These are phyloP conservation scores for Buxus sempervirens DNA, from an alignment of 164 flowering plant species.

Conservation along the genomic window DNA sequence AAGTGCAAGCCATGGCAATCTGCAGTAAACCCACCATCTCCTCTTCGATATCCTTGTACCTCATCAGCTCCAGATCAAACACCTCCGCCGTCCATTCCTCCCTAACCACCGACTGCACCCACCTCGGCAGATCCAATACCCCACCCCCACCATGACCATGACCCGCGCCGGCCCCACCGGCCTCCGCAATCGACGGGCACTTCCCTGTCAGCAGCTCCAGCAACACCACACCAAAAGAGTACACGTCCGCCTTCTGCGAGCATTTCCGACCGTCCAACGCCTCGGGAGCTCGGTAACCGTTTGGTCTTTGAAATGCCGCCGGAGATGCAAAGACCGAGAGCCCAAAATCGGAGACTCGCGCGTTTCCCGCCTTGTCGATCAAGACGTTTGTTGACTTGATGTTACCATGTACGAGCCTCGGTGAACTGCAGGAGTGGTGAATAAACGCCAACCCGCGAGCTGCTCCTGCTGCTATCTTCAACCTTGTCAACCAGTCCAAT, in stretches of 20 bases:
- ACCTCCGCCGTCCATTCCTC: slow-evolving; percentile 99
- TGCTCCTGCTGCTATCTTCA: slow-evolving; percentile 78
- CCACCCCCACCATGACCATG: no score
- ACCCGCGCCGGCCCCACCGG: slow-evolving; percentile 35
- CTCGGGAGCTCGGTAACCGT: slow-evolving; percentile 85
- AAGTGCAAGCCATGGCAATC: slow-evolving; percentile 67
- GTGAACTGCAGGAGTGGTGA: slow-evolving; percentile 51
- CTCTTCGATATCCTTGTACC: slow-evolving; percentile 83
- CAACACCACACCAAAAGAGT: slow-evolving; percentile 73
- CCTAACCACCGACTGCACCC: slow-evolving; percentile 93
- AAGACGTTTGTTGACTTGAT: slow-evolving; percentile 83
- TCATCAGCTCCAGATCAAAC: slow-evolving; percentile 88
- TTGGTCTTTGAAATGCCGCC: slow-evolving; percentile 30
- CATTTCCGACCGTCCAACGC: slow-evolving; percentile 39
- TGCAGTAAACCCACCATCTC: slow-evolving; percentile 90
- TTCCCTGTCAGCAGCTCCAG: slow-evolving; percentile 62
- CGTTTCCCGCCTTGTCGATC: slow-evolving; percentile 50
- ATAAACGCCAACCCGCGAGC: slow-evolving; percentile 72
- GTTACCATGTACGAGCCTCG: slow-evolving; percentile 66
- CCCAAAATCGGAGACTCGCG: slow-evolving; percentile 66
- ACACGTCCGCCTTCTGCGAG: slow-evolving; percentile 69
- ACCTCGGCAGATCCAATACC: slow-evolving; percentile 60
- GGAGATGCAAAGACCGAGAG: slow-evolving; percentile 48
- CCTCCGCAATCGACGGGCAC: slow-evolving; percentile 25
- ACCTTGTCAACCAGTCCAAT: slow-evolving; percentile 77